Conservation (phyloP, 305 asterid genomes). For the Ruellia speciosa region DNA sequence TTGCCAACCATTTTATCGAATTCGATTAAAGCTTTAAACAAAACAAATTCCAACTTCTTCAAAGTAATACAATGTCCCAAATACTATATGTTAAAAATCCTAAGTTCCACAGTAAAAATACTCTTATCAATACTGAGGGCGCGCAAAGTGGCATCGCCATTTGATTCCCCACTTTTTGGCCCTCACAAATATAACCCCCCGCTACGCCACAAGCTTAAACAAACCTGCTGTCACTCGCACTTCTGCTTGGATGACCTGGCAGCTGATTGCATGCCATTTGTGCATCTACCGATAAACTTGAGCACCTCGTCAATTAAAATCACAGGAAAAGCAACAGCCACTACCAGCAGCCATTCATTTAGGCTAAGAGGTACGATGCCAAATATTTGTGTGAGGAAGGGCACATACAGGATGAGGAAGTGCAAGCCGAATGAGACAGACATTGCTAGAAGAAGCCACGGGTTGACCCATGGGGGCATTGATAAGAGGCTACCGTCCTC, state of each 20-base stretch:
- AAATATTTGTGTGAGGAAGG: slow-evolving; percentile 63
- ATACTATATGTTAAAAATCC: not conserved
- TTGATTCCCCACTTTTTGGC: not conserved
- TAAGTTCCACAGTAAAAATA: not conserved
- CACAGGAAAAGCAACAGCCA: slow-evolving; percentile 70
- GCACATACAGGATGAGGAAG: slow-evolving; percentile 72
- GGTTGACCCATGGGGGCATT: slow-evolving; percentile 99
- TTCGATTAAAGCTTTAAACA: too few relatives aligned
- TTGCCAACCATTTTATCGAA: too few relatives aligned
- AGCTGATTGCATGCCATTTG: slow-evolving; percentile 30
- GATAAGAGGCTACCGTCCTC: slow-evolving; percentile 85
- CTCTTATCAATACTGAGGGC: not conserved
- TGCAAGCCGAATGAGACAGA: slow-evolving; percentile 70
- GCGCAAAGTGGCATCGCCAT: not conserved
- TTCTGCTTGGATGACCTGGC: slow-evolving; percentile 45
- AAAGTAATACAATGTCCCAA: not conserved
- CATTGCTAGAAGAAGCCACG: slow-evolving; percentile 89
- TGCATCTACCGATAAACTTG: slow-evolving; percentile 76
- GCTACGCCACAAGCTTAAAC: not conserved
- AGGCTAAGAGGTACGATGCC: slow-evolving; percentile 66
- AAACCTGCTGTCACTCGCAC: slow-evolving; percentile 34
- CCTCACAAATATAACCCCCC: not conserved
- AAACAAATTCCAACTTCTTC: too few relatives aligned
- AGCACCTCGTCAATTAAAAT: slow-evolving; percentile 80
- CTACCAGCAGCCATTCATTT: slow-evolving; percentile 62